phyloP scores from a whole-genome alignment of 2,329 filamentous ascomycete genomes.

The Colletotrichum limetticola region DNA sequence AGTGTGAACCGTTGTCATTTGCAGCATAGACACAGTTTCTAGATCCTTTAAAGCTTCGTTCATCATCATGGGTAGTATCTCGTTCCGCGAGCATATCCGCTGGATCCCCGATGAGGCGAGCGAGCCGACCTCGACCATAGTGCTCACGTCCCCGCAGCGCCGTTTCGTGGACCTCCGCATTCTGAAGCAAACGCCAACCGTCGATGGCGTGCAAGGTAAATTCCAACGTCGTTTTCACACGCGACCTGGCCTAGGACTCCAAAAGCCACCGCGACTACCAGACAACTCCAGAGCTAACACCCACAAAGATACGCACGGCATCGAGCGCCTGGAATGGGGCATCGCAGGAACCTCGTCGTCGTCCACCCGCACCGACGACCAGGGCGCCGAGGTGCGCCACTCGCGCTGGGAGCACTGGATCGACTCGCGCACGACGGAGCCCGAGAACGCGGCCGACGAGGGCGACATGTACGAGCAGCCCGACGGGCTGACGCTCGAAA shows the following conservation, averaged over 20 bases:
- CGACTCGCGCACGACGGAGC: conserved; percentile 58
- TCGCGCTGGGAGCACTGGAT: conserved; percentile 69
- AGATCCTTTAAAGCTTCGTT: too few relatives aligned
- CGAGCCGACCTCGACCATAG: conserved; percentile 73
- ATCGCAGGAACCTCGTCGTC: conserved; percentile 67
- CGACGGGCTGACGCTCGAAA: conserved; percentile 61
- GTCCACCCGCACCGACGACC: conserved; percentile 39
- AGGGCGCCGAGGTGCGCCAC: conserved; percentile 43
- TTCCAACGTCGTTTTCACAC: not conserved
- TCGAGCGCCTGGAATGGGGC: conserved; percentile 68
- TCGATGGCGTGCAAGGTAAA: conserved; percentile 27
- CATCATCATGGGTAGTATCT: conserved; percentile 60
- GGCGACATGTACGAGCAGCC: conserved; percentile 63
- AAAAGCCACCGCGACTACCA: not conserved
- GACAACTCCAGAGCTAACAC: conserved; percentile 5
- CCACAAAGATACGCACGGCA: conserved; percentile 5
- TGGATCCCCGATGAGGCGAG: conserved; percentile 62
- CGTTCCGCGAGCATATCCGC: conserved; percentile 67
- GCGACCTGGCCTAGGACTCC: not conserved
- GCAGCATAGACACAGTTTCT: not conserved
- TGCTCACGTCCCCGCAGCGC: conserved; percentile 67
- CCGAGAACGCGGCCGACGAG: conserved; percentile 59
- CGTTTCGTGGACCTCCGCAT: conserved; percentile 73
- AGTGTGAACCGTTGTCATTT: not conserved
- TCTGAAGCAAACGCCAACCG: conserved; percentile 38